These are phyloP conservation scores for Calonectria pauciramosa DNA, from an alignment of 2,329 filamentous ascomycete species.

Conservation along the genomic window DNA sequence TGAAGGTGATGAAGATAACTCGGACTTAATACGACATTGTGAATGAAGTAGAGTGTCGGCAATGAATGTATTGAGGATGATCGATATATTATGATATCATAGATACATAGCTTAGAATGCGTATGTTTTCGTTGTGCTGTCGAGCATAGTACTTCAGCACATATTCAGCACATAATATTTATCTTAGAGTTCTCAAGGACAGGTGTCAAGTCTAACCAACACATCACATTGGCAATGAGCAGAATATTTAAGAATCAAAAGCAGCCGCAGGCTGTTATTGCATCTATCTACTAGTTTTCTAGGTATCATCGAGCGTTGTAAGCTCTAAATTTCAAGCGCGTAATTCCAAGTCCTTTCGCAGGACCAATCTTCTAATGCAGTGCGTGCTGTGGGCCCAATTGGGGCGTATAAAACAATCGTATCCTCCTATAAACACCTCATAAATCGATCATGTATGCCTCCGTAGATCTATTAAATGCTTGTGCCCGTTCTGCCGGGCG, in stretches of 20 bases:
- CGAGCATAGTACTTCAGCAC: no score
- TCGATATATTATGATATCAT: not conserved
- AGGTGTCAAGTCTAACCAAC: not conserved
- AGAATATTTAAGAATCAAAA: not conserved
- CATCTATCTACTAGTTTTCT: conserved; percentile 29
- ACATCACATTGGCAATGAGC: no score
- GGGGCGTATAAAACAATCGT: conserved; percentile 35
- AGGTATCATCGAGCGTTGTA: conserved; percentile 42
- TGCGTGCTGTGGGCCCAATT: conserved; percentile 37
- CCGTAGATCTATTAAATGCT: conserved; percentile 24
- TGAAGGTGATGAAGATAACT: no score
- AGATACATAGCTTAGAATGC: not conserved
- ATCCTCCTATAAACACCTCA: conserved; percentile 39
- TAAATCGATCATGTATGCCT: conserved; percentile 19
- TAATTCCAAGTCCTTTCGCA: conserved; percentile 17
- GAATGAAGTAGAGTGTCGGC: not conserved
- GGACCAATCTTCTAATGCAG: conserved; percentile 24
- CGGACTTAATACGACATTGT: not conserved
- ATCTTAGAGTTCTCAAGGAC: no score
- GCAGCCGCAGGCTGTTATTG: conserved; percentile 7
- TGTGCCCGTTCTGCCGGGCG: conserved; percentile 27
- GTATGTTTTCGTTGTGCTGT: no score
- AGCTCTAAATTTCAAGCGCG: conserved; percentile 28
- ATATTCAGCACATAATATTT: no score
- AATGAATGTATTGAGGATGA: not conserved